phyloP scores from a whole-genome alignment of 345 rosid species.

The Dipteronia sinensis region DNA sequence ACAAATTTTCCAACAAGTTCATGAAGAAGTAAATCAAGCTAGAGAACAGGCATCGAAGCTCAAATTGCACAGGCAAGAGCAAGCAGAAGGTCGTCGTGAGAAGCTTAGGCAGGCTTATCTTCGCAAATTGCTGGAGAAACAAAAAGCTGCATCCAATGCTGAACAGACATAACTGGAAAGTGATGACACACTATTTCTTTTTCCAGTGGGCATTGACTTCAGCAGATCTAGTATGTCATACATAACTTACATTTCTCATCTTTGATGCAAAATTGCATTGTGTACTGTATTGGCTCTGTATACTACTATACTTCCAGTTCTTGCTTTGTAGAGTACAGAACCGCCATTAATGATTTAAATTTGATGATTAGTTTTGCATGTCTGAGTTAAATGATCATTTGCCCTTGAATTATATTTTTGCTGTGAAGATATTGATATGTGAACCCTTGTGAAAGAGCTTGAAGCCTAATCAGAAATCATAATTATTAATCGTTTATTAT shows the following conservation, averaged over 20 bases:
- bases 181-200: not conserved
- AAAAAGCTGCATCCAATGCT: constrained; percentile 55
- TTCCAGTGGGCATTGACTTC: not conserved
- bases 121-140: constrained; percentile 77
- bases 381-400: no score
- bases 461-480: no score
- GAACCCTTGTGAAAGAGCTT: no score
- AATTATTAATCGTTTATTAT: no score
- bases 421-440: no score
- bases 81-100: constrained; percentile 72
- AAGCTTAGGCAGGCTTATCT: constrained; percentile 86
- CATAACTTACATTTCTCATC: not conserved
- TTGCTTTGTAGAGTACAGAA: not conserved
- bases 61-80: constrained; percentile 72
- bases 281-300: not conserved
- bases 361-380: no score
- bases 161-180: constrained; percentile 1
- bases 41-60: constrained; percentile 73
- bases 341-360: not conserved
- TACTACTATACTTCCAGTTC: not conserved
- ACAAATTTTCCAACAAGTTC: no score
- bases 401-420: no score
- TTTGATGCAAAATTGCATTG: not conserved
- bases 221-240: not conserved
- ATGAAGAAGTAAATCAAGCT: constrained; percentile 84